A percentile compares a stretch with the other conserved stretches of the same genome.
These are phyloP conservation scores for Oryza meyeriana DNA, from an alignment of 176 grass and related monocot genomes.

Conservation along the genomic window DNA sequence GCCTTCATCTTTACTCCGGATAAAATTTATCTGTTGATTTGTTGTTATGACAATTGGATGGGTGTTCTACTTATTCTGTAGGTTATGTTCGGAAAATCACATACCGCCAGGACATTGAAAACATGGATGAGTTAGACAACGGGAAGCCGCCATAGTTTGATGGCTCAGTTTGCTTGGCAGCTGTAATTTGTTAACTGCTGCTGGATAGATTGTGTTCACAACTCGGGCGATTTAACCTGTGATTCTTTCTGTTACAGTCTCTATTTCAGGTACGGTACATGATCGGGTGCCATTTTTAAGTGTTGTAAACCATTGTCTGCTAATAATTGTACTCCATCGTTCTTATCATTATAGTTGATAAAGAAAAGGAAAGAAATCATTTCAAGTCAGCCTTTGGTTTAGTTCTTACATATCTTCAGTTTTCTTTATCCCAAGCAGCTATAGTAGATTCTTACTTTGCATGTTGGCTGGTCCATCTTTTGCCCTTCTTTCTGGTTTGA, in stretches of 20 bases:
- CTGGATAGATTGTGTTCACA: slow-evolving; percentile 15
- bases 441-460: slow-evolving; percentile 47
- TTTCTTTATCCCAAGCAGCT: slow-evolving; percentile 4
- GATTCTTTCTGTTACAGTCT: slow-evolving; percentile 21
- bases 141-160: slow-evolving; percentile 64
- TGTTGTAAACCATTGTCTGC: not conserved
- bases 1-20: not conserved
- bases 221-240: slow-evolving; percentile 15
- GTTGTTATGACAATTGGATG: not conserved
- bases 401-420: not conserved
- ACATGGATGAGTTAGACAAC: slow-evolving; percentile 80
- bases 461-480: slow-evolving; percentile 30
- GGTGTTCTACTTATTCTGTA: slow-evolving; percentile 45
- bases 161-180: not conserved
- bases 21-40: slow-evolving; percentile 6
- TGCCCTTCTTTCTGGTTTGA: slow-evolving; percentile 36
- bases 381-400: slow-evolving; percentile 1
- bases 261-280: slow-evolving; percentile 20
- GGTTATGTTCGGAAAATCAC: slow-evolving; percentile 97
- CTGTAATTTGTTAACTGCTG: slow-evolving; percentile 20
- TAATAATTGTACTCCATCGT: not conserved
- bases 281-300: slow-evolving; percentile 34
- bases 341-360: slow-evolving; percentile 16
- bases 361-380: slow-evolving; percentile 32
- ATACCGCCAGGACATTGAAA: slow-evolving; percentile 57